Base-by-base conservation (phyloP, 2,329 filamentous ascomycete species). In the Aspergillus fijiensis region DNA sequence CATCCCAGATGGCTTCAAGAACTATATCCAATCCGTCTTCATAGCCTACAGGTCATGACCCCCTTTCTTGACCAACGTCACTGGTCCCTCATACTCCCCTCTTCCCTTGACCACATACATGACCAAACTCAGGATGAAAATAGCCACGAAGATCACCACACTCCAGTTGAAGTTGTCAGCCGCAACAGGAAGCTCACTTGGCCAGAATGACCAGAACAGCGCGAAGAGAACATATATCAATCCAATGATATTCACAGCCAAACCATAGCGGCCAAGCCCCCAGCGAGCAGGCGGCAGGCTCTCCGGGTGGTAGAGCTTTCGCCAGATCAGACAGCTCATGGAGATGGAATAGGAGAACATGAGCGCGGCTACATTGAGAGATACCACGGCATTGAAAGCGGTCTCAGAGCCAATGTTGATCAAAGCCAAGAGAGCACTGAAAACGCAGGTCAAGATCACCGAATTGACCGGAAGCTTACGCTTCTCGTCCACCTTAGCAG, bases 301-400 rank as follows among this genome's bases (percentile, higher is more conserved):
- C 5, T 74, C 64, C 2, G 67, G 66, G 14, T 71, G 69, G 19
- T 70, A 68, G 27, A 81, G 65, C 23, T 79, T 76, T 16, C 77
- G 73, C 59, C 74, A 75, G 54, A 82, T 72, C 11, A 83, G 68
- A 58, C 77, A 81, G 14, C 72, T 69, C 57, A 82, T 79, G 19
- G 79, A 80, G 42, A 82, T 75, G 55, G 81, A 76, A 63, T 84
- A 84, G 5, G 80, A 82, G 39, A 75, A 78, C 51, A 84, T 75
- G 31, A 84, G 71, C 0, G 80, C 77, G 11, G 76, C 77, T 23
- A 79, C 74, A 25, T 77, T 77, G 1, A 85, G 73, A 2, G 81
- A 83, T 19, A 80, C 76, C 59, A 85, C 80, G 54, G 79, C 81
- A 65, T 83, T 81, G 67, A 84, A 82, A 4, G 82, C 83, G 16